These are phyloP conservation scores for Geotrichum macrosporum DNA, from an alignment of 1,139 yeast genomes.

Conservation along the genomic window DNA sequence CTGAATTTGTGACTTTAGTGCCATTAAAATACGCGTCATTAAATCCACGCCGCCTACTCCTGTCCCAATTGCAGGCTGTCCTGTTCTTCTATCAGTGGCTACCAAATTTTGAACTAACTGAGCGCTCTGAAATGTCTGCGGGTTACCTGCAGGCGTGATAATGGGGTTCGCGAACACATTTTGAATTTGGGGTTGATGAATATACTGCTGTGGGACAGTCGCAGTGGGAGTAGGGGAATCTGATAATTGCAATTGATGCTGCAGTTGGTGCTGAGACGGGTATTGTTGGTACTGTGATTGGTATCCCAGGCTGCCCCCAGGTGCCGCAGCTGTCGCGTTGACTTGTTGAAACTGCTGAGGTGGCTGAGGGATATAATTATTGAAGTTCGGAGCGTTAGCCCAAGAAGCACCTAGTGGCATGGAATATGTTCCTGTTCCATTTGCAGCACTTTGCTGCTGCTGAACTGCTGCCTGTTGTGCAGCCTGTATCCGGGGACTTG, in stretches of 20 bases:
- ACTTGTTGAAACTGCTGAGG: conserved; percentile 14
- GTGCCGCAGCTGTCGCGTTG: not conserved
- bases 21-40: conserved; percentile 56
- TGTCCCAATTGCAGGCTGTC: conserved; percentile 28
- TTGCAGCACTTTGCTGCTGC: not conserved
- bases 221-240: not conserved
- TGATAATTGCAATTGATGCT: conserved; percentile 5
- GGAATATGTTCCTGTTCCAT: not conserved
- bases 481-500: conserved; percentile 13
- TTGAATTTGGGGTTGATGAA: conserved; percentile 11
- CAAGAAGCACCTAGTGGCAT: conserved; percentile 11
- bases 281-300: not conserved
- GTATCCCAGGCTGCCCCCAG: conserved; percentile 3
- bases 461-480: no score
- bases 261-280: conserved; percentile 5
- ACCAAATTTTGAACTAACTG: conserved; percentile 22
- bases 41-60: conserved; percentile 34
- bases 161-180: conserved; percentile 33
- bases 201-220: conserved; percentile 1
- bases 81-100: conserved; percentile 18
- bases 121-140: conserved; percentile 34
- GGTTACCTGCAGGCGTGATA: conserved; percentile 37
- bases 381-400: conserved; percentile 12
- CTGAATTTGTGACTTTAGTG: conserved; percentile 55
- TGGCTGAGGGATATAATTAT: conserved; percentile 12